A percentile compares a stretch with the other conserved stretches of the same genome.
Evolutionary conservation across 164 flowering plant genomes (phyloP).

Genomic region (Platanus orientalis): DNA sequence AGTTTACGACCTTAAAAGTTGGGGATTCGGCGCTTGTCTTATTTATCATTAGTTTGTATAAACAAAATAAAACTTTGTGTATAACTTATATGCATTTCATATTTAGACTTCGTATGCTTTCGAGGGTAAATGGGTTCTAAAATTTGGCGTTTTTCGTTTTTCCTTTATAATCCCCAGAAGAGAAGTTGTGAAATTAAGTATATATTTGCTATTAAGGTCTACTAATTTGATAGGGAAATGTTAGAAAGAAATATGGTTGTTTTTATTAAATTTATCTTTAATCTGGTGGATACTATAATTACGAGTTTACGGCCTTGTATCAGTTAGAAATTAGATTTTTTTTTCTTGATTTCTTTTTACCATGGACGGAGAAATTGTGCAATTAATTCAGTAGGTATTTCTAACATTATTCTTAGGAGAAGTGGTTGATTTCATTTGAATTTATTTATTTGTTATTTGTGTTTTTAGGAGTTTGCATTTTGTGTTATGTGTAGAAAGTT

Average conservation of each 20-base stretch:
- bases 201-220: no score
- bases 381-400: not conserved
- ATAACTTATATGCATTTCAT: not conserved
- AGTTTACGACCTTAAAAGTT: no score
- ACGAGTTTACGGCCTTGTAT: not conserved
- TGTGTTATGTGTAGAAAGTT: constrained; percentile 29
- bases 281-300: no score
- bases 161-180: not conserved
- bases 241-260: not conserved
- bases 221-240: not conserved
- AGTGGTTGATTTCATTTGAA: not conserved
- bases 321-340: not conserved
- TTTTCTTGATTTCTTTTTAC: not conserved
- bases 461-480: not conserved
- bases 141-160: not conserved
- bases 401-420: not conserved
- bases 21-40: not conserved
- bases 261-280: not conserved
- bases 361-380: not conserved
- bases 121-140: not conserved
- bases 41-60: not conserved
- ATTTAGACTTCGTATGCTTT: not conserved
- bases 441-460: not conserved
- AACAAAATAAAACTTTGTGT: no score
- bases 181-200: not conserved